Evolutionary conservation across 2,329 filamentous ascomycete species (phyloP), one percentile per base, ranked within the genome.

Genomic region (Phialophora macrospora): DNA sequence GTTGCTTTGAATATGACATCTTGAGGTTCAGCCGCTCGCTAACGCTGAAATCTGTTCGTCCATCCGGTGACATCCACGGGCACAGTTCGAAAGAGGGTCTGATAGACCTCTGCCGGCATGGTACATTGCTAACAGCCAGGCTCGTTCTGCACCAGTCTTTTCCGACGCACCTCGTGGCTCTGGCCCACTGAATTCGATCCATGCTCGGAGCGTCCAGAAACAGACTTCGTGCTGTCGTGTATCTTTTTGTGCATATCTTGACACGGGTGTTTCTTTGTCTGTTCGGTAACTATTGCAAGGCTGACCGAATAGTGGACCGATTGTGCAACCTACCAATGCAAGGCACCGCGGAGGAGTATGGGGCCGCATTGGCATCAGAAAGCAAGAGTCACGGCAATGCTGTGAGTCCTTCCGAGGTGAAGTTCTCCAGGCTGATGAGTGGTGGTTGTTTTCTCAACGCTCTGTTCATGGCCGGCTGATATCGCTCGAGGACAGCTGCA

Each of bases 241-340:
- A 38, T 24, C 28, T 52, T 17, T 22, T 30, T 17, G 38, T 65
- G 63, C 67, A 64, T 57, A 26, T 48, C 60, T 62, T 68, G 64
- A 64, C 61, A 62, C 58, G 41, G 54, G 57, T 28, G 28, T 65
- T 69, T 69, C 67, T 69, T 69, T 69, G 67, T 69, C 63, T 67
- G 65, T 67, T 69, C 64, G 51, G 41, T 55, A 34, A 28, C 38
- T n/a, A 62, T 60, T 38, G 65, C 65, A 66, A 67, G 62, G 67
- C 62, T 64, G 44, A 48, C 65, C 60, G 66, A 62, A 54, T 52
- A 57, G 51, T 22, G 56, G 12, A 14, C 9, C 34, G 22, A 11
- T 55, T 65, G 63, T 68, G 58, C 57, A 2, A 68, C 66, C 2
- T n/a, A 46, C 20, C 34, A 30, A 66, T 66, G 66, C 61, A 66